A percentile compares a stretch with the other conserved stretches of the same genome.
Conservation (phyloP, 2,329 filamentous ascomycete species). For the Pyricularia pennisetigena region DNA sequence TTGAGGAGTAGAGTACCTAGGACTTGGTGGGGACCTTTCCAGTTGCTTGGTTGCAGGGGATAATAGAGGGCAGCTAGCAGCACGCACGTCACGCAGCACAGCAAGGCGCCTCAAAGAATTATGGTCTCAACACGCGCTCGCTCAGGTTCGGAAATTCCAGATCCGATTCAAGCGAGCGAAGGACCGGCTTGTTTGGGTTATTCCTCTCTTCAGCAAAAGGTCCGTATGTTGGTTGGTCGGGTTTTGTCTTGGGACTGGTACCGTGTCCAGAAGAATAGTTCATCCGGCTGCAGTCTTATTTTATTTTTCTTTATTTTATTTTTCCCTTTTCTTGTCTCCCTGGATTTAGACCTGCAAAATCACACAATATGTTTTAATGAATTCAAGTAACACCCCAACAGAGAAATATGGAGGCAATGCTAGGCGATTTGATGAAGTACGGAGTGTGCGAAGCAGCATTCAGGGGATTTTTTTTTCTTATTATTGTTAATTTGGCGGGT, state of each 20-base stretch:
- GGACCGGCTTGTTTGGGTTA: not conserved
- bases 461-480: not conserved
- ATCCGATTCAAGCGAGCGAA: not conserved
- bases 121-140: not conserved
- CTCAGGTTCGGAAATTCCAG: not conserved
- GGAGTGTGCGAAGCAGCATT: not conserved
- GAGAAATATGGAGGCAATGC: not conserved
- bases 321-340: not conserved
- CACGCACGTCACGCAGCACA: not conserved
- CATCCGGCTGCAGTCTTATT: not conserved
- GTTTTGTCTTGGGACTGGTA: not conserved
- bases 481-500: no score
- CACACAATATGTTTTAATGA: not conserved
- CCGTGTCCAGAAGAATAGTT: not conserved
- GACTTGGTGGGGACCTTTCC: not conserved
- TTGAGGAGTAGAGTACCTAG: not conserved
- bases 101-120: not conserved
- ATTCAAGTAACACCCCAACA: not conserved
- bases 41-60: not conserved
- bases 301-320: not conserved
- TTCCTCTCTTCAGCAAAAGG: not conserved
- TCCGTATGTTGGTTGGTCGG: not conserved
- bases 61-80: not conserved
- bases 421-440: not conserved
- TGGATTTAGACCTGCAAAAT: no score